Base-by-base conservation (phyloP, 805 yeast genomes). In the Cyberlindnera xylosilytica region DNA sequence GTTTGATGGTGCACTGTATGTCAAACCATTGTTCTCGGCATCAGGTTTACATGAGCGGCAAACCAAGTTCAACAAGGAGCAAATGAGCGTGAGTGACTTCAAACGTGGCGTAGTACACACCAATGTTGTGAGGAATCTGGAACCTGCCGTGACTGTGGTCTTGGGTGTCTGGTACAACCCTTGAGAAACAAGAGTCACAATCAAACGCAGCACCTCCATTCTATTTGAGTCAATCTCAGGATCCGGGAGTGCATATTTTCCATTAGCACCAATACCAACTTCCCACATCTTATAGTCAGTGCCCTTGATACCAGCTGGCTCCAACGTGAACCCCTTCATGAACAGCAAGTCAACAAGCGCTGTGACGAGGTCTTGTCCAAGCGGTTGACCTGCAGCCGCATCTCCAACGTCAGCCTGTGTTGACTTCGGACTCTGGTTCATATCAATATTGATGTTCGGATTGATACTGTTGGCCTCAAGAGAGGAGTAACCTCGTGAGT, bases 61-160 rank as follows among this genome's bases (percentile, higher is more conserved):
- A 1, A 74, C 64, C 5, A 76, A 57, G 60, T 90, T 91, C 10
- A 87, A 55, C 15, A 88, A 64, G 3, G 96, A 86, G 51, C 89
- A 82, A 3, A 85, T 73, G 42, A 76, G 69, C 19, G 77, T 74
- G 38, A 72, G 58, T 24, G 69, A 60, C 48, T 72, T 62, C 57
- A 68, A 76, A 6, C 78, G 83, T 32, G 35, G 13, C 8, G 70
- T 63, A 5, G 68, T 65, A 12, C 75, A 64, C 32, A 75, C 81
- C 38, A 81, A 62, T 6, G 73, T 69, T 0, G 85, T 74, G 34
- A 84, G 57, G 57, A 76, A 86, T 37, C 76, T 70, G 26, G 87
- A 78, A 0, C 91, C 95, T 4, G 54, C 50, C 0, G 67, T 47
- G 0, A 76, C 73, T 5, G 79, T 56, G 12, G 58, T 54, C 6